Evolutionary conservation across 495 filamentous ascomycete species (phyloP).

Genomic region (Oleoguttula mirabilis): DNA sequence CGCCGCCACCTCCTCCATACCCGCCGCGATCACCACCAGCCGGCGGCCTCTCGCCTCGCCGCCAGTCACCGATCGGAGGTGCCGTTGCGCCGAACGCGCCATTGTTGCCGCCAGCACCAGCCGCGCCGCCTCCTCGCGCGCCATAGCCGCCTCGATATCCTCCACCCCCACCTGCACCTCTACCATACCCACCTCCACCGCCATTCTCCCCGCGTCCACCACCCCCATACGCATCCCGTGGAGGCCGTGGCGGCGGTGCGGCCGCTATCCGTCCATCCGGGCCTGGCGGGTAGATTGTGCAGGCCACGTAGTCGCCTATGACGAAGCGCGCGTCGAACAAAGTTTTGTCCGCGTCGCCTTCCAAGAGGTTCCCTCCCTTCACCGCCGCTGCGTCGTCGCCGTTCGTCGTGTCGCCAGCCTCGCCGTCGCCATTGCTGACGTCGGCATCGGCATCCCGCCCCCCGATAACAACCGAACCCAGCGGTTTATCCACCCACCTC

Average conservation of each 20-base stretch:
- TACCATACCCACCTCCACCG: slow-evolving; percentile 26
- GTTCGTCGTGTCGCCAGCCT: slow-evolving; percentile 20
- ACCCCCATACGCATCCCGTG: slow-evolving; percentile 25
- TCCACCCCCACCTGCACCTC: slow-evolving; percentile 25
- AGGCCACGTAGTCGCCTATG: slow-evolving; percentile 76
- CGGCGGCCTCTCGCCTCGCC: slow-evolving; percentile 45
- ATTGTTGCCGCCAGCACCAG: slow-evolving; percentile 17
- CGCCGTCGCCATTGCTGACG: slow-evolving; percentile 22
- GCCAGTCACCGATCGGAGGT: slow-evolving; percentile 46
- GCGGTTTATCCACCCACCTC: slow-evolving; percentile 59
- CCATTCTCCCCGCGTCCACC: slow-evolving; percentile 34
- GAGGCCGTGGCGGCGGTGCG: slow-evolving; percentile 28
- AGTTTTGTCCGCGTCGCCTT: slow-evolving; percentile 57
- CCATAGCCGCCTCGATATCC: slow-evolving; percentile 19
- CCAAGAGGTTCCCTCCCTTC: slow-evolving; percentile 26
- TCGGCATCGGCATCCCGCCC: slow-evolving; percentile 27
- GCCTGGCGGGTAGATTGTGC: slow-evolving; percentile 64
- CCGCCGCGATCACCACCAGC: slow-evolving; percentile 30
- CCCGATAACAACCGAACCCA: slow-evolving; percentile 72
- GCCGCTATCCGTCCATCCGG: slow-evolving; percentile 62
- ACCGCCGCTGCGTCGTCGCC: too few relatives aligned
- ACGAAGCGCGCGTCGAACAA: slow-evolving; percentile 67
- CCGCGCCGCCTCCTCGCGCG: slow-evolving; percentile 22
- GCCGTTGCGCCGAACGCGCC: slow-evolving; percentile 30
- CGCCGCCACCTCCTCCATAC: slow-evolving; percentile 30